Evolutionary conservation across 371 early-diverging fungal species (phyloP), one percentile per base, ranked within the genome.

Genomic region (Mortierella sp.): DNA sequence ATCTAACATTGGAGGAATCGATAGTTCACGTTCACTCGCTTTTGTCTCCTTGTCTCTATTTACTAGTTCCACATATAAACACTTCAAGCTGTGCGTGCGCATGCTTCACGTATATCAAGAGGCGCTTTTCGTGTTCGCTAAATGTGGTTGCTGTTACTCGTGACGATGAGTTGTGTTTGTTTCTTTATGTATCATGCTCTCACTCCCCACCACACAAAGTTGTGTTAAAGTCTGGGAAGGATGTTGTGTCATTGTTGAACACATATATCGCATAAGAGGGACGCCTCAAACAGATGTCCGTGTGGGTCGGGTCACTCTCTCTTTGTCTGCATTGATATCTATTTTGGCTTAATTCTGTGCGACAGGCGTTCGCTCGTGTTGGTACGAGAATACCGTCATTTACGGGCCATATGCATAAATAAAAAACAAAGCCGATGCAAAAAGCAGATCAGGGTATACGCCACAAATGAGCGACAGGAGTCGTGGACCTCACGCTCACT

Each of bases 61-160:
- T 38, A 38, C 42, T 38, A 19, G 21, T 65, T 65, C 65, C 38
- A 65, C 42, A 65, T 21, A 54, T 38, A 65, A 65, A 65, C 65
- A 65, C 38, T 65, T 65, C 65, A 65, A 34, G 65, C 65, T 65
- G 65, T 65, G 65, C 65, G 65, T 65, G 65, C 65, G 38, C 65
- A 65, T 65, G 65, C 34, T 65, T 34, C 5, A 60, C 7, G 60
- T 8, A 14, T 28, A 28, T 5, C 42, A 38, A 38, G 42, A 38
- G 42, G 42, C 42, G 42, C 42, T 38, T 28, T 11, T 57, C 5
- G 31, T 60, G 14, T 26, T 31, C 16, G 14, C 13, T 16, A 31
- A 60, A 60, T 60, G 60, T 60, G 4, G 60, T 16, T 31, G 31
- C 16, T 31, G 19, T 16, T 31, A 60, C 7, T 31, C 14, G 5